These are phyloP conservation scores for Planoprotostelium fungivorum DNA, from an alignment of 78 protist species.

Conservation along the genomic window DNA sequence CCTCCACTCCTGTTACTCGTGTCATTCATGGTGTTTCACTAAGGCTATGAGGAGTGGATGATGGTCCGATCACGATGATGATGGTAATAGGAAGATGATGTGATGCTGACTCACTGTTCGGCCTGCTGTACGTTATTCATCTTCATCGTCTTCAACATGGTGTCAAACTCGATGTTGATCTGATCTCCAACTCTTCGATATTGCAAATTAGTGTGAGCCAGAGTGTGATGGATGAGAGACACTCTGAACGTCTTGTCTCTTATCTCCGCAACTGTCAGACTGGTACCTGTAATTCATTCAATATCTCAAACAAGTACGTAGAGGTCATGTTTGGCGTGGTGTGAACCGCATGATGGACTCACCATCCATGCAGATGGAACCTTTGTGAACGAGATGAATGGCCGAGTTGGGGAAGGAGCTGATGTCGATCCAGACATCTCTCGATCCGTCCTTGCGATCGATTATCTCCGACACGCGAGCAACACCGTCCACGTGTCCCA, in stretches of 20 bases:
- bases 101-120: not conserved
- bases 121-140: not conserved
- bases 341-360: not conserved
- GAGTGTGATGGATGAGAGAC: conserved; percentile 31
- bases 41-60: too few species aligned
- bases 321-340: not conserved
- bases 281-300: not conserved
- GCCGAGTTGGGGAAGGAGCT: not conserved
- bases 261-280: conserved; percentile 32
- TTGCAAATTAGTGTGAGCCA: not conserved
- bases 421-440: conserved; percentile 3
- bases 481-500: conserved; percentile 4
- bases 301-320: not conserved
- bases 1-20: not conserved
- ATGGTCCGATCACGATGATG: too few species aligned
- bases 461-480: not conserved
- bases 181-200: not conserved
- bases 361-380: conserved; percentile 16
- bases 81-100: too few species aligned
- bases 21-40: too few species aligned
- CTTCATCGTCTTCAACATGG: not conserved
- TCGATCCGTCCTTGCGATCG: conserved; percentile 9
- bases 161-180: conserved; percentile 30
- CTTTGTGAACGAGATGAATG: conserved; percentile 10
- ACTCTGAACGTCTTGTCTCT: conserved; percentile 4